Evolutionary conservation across 2,329 filamentous ascomycete genomes (phyloP).

Genomic region (Ophiostoma ulmi): DNA sequence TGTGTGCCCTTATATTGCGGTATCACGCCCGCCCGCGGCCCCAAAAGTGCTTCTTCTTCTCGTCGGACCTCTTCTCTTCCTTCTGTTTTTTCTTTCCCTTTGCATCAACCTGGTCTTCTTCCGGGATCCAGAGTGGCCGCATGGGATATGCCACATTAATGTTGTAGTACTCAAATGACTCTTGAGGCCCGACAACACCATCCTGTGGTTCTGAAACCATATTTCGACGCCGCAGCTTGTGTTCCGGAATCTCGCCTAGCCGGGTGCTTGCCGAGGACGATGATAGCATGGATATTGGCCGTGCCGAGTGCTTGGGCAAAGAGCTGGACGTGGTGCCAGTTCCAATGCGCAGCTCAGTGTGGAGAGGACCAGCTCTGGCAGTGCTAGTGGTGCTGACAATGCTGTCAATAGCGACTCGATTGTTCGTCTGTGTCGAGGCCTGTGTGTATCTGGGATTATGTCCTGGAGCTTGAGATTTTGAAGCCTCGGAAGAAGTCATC

Average conservation of each 20-base stretch:
- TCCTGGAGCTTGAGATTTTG: not conserved
- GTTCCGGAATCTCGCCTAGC: constrained; percentile 35
- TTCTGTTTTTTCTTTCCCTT: not conserved
- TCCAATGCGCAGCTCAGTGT: not conserved
- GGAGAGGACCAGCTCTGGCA: constrained; percentile 21
- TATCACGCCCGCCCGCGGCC: not conserved
- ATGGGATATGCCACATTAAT: constrained; percentile 34
- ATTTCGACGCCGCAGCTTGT: constrained; percentile 29
- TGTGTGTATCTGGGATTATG: not conserved
- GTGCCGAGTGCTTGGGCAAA: not conserved
- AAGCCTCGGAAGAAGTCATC: not conserved
- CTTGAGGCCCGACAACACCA: not conserved
- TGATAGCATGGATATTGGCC: constrained; percentile 33
- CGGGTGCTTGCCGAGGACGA: constrained; percentile 35
- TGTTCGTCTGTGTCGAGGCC: not conserved
- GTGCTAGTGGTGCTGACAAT: constrained; percentile 4
- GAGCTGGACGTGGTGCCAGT: not conserved
- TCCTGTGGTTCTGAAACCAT: not conserved
- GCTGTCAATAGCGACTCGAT: not conserved
- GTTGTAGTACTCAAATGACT: constrained; percentile 30
- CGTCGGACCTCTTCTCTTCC: constrained; percentile 28
- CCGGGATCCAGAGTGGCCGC: constrained; percentile 31
- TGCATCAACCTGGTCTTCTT: not conserved
- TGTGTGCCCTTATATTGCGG: not conserved
- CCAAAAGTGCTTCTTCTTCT: constrained; percentile 3